Conservation (phyloP, 257 asterid genomes). For the Solanum arcanum region DNA sequence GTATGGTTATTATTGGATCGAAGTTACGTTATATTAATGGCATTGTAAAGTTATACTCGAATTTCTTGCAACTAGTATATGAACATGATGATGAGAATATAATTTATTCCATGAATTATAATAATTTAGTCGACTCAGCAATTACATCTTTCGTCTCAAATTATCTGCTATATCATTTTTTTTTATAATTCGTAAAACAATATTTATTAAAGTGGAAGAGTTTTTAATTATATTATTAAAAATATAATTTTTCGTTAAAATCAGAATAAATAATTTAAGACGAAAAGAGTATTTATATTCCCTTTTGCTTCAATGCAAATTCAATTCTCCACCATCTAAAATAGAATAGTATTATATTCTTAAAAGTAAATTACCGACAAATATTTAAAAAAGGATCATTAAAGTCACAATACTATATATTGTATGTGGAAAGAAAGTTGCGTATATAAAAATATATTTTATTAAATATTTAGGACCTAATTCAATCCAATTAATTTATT, state of each 20-base stretch:
- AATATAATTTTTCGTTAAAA: not conserved
- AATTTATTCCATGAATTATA: not conserved
- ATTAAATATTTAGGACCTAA: not conserved
- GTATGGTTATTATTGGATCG: not conserved
- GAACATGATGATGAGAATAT: not conserved
- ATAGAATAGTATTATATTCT: not conserved
- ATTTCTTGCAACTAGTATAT: not conserved
- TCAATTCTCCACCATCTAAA: not conserved
- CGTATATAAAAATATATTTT: not conserved
- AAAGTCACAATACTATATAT: not conserved
- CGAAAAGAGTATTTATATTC: not conserved
- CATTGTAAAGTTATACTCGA: not conserved
- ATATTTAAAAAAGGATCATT: not conserved
- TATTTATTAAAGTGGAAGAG: not conserved
- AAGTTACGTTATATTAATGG: not conserved
- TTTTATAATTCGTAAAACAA: not conserved
- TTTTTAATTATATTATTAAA: not conserved
- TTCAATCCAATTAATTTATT: not conserved
- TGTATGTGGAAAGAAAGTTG: not conserved
- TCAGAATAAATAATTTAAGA: not conserved
- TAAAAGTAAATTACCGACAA: not conserved
- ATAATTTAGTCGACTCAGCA: not conserved
- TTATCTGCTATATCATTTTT: not conserved
- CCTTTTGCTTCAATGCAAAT: not conserved
- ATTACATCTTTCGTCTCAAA: rapidly evolving